Evolutionary conservation across 2,329 filamentous ascomycete genomes (phyloP), one percentile per base, ranked within the genome.

Genomic region (Leptographium lundbergii): DNA sequence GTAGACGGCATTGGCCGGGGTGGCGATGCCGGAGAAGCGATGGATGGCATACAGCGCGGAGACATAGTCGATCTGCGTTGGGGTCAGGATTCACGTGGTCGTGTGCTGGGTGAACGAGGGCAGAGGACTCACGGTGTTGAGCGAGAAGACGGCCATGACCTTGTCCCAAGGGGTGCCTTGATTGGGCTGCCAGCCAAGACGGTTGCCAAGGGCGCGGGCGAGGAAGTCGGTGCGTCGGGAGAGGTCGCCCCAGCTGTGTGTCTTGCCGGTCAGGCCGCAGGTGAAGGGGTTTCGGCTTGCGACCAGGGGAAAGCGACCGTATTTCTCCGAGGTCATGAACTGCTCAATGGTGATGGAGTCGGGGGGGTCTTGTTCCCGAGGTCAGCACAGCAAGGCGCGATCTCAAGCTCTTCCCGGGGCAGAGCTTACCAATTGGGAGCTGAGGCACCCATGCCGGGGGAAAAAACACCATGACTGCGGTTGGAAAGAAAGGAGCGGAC

Each of bases 91-190:
- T 3, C 13, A n/a, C 19, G 10, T 11, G 10, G 47, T 11, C 4
- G 1, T 50, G 22, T 50, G 3, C 6, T 10, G 6, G 6, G 2
- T 34, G 6, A 34, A 34, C n/a, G n/a, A n/a, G n/a, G n/a, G 32
- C 22, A 47, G 17, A 24, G 27, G 17, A 58, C 68, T 61, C 63
- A 75, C 70, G 42, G 87, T 86, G 66, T 92, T 94, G 61, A 89
- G 69, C 25, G 83, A 84, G 71, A 88, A 91, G 45, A 90, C 75
- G 4, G 77, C 84, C 51, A 87, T 72, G 24, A 89, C 84, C 71
- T 91, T 91, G 65, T 91, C 87, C 82, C 85, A 91, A 66, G 89
- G 86, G 0, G 81, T 80, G 6, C 85, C 87, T 57, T 81, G 69
- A 64, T 89, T 86, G 2, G 85, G 81, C n/a, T 77, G 68, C 81